Base-by-base conservation (phyloP, 1,284 basidiomycete genomes). In the Mycena sp. region DNA sequence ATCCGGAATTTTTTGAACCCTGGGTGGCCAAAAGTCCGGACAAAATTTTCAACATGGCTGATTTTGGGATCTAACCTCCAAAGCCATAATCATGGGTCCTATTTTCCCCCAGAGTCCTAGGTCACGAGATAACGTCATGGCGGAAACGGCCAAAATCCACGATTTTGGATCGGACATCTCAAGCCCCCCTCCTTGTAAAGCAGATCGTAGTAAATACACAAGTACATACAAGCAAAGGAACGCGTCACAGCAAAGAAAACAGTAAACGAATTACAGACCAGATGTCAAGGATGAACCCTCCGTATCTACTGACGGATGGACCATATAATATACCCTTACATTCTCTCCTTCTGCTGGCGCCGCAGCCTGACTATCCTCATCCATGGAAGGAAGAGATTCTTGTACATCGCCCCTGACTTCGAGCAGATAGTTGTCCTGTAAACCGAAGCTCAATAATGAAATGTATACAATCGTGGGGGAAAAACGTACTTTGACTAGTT, bases 391-490 rank as follows among this genome's bases (percentile, higher is more conserved):
- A 58, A 95, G 77, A 10, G 91, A 92, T 26, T 94, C 89, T 67
- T 92, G 87, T 1, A 93, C 88, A 71, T 95, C 92, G 26, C 94
- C 94, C 50, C 82, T 86, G 55, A 95, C 84, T 76, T 95, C 93
- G 26, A 98, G 82, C 19, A 98, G 81, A 77, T 90, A 96, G 70
- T 90, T 90, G 73, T 97, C 95, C 94, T 96, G 58, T 63, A 67
- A 38, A 59, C 50, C 30, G 3, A 10, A 17, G 9, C 12, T 35
- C 2, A 6, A 2, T 12, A 23, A 4, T 16, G 9, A 28, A 10
- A 12, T 25, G 26, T 6, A 46, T 21, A 35, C 7, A 35, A 35
- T 35, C n/a, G 14, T 9, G 35, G 4, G 7, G 41, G 21, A 4
- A 48, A 40, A 28, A 64, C 85, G 57, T 67, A 93, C 96, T 87